A percentile compares a stretch with the other conserved stretches of the same genome.
These are phyloP conservation scores for Phytopythium kandeliae DNA, from an alignment of 352 stramenopile genomes.

Conservation along the genomic window DNA sequence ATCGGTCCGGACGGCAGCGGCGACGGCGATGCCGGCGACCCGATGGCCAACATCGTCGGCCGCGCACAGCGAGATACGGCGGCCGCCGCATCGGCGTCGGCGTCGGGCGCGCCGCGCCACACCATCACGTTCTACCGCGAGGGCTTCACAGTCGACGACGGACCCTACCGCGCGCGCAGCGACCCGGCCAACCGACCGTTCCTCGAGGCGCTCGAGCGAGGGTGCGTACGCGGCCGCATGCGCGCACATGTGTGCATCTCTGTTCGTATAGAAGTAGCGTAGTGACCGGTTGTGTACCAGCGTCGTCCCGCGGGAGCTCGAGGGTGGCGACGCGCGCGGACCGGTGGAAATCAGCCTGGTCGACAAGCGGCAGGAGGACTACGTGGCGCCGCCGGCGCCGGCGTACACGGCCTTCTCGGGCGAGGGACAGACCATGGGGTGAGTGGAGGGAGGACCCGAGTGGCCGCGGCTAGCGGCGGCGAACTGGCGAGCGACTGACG, in stretches of 20 bases:
- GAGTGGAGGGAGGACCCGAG: too few species aligned
- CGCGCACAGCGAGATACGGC: slow-evolving; percentile 67
- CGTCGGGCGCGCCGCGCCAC: slow-evolving; percentile 30
- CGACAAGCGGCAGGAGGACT: slow-evolving; percentile 84
- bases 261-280: too few species aligned
- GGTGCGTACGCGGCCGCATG: slow-evolving; percentile 19
- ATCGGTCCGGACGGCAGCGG: slow-evolving; percentile 41
- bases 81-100: slow-evolving; percentile 5
- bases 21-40: slow-evolving; percentile 36
- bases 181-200: slow-evolving; percentile 74
- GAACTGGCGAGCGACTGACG: too few species aligned
- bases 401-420: slow-evolving; percentile 87
- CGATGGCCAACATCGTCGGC: slow-evolving; percentile 79
- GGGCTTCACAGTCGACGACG: slow-evolving; percentile 81
- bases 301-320: slow-evolving; percentile 68
- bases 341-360: slow-evolving; percentile 80
- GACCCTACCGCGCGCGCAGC: slow-evolving; percentile 60
- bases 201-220: slow-evolving; percentile 74
- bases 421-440: slow-evolving; percentile 77
- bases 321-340: slow-evolving; percentile 58
- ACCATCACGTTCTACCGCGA: slow-evolving; percentile 84
- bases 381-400: slow-evolving; percentile 52
- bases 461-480: too few species aligned
- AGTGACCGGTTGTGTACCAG: slow-evolving; percentile 8
- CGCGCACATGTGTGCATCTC: too few species aligned